Evolutionary conservation across 1,284 basidiomycete species (phyloP).

Genomic region (Melampsora americana): DNA sequence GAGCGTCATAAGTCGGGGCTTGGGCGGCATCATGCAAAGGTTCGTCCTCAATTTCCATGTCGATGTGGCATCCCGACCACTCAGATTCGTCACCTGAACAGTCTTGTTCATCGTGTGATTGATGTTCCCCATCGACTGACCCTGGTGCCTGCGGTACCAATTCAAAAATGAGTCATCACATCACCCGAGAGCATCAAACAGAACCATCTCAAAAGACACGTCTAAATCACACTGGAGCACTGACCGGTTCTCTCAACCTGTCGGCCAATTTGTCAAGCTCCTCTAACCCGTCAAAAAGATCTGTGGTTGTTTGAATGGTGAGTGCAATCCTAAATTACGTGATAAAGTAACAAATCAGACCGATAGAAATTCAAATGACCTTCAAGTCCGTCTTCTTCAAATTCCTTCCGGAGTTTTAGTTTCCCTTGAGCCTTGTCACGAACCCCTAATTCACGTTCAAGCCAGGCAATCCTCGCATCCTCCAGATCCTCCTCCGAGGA

Average conservation of each 20-base stretch:
- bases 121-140: too few species aligned
- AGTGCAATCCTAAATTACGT: too few species aligned
- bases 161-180: too few species aligned
- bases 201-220: too few species aligned
- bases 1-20: background rate
- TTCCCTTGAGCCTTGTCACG: conserved; percentile 24
- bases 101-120: background rate
- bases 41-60: background rate
- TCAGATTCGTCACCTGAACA: background rate
- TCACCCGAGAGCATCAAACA: too few species aligned
- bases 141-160: too few species aligned
- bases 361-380: background rate
- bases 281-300: conserved; percentile 43
- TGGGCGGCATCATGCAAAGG: background rate
- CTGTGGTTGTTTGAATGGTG: background rate
- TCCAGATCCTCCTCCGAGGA: conserved; percentile 29
- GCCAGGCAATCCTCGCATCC: conserved; percentile 41
- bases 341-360: background rate
- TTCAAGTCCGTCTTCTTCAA: conserved; percentile 43
- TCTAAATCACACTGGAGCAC: background rate
- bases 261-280: conserved; percentile 36
- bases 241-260: background rate
- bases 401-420: conserved; percentile 35
- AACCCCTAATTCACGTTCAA: conserved; percentile 39
- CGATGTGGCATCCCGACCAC: background rate